Base-by-base conservation (phyloP, 2,329 filamentous ascomycete genomes). In the Phoma sp. region DNA sequence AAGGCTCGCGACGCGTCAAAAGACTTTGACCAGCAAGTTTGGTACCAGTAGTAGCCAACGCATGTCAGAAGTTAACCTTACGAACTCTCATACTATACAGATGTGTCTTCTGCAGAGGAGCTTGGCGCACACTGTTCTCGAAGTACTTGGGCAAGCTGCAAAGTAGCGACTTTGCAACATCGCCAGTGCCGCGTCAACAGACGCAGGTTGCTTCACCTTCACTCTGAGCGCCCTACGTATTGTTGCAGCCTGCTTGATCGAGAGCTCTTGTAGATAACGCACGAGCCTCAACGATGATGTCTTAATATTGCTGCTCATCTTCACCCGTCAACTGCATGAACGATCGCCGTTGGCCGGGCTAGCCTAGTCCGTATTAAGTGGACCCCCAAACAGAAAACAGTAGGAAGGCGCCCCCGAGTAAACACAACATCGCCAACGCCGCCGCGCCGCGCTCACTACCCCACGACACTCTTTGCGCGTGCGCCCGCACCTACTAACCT, bases 341-440 rank as follows among this genome's bases (percentile, higher is more conserved):
- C 17, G 34, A 47, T 53, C 26, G 43, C 37, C 47, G 21, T 36
- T 20, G 50, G 20, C 42, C 18, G 48, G n/a, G 23, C 29, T 7
- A 28, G n/a, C 12, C 45, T 54, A 54, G 45, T 46, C 51, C 39
- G 17, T 17, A 34, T 45, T 17, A 40, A 45, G 51, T 49, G 51
- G 40, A 34, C 33, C 46, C 47, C 51, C 51, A 54, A 54, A 54
- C 45, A 54, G 39, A 54, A 54, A 54, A 54, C 51, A 46, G 42
- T 53, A 47, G 43, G 42, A 47, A 47, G 43, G 33, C 45, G 33
- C 30, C 34, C 29, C 45, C 34, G 4, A 40, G 51, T 54, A 54
- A 54, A 54, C 50, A 52, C 42, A 49, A 40, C 51, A 49, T 28
- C 25, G 34, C 40, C 39, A 43, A 49, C 45, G 29, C 45, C 34